Conservation (phyloP, 2,329 filamentous ascomycete species). For the Bimuria novae-zelandiae region DNA sequence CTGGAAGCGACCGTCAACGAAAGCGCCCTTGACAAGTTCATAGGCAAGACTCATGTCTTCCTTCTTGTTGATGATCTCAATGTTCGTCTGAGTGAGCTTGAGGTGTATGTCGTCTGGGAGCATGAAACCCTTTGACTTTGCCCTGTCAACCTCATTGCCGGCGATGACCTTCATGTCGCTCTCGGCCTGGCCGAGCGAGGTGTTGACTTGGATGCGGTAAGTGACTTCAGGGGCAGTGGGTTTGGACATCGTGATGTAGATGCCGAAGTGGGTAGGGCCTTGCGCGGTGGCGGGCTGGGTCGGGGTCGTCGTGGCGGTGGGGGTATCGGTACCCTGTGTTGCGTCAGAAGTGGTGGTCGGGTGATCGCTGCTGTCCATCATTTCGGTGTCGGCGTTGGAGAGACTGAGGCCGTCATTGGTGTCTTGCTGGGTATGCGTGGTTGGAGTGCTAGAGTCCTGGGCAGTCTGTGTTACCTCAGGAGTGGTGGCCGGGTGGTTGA, state of each 20-base stretch:
- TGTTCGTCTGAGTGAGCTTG: not conserved
- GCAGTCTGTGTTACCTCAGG: too few species aligned
- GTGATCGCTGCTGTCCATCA: too few species aligned
- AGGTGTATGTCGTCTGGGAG: not conserved
- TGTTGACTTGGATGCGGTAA: not conserved
- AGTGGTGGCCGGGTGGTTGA: not conserved
- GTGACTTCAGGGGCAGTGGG: not conserved
- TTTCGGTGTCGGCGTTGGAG: too few species aligned
- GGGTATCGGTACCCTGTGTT: too few species aligned
- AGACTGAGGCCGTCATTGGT: too few species aligned
- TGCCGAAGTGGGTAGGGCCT: not conserved
- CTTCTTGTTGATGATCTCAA: not conserved
- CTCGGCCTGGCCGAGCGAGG: not conserved
- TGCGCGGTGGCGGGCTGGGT: too few species aligned
- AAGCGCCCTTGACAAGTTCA: not conserved
- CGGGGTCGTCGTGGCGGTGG: too few species aligned
- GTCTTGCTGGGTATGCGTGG: too few species aligned
- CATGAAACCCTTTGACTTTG: not conserved
- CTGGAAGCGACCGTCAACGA: not conserved
- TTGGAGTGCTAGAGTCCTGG: too few species aligned
- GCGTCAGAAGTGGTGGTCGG: too few species aligned
- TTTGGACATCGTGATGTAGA: not conserved
- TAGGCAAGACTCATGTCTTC: not conserved
- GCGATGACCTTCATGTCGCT: conserved; percentile 4
- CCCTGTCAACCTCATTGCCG: not conserved